Base-by-base conservation (phyloP, 2,329 filamentous ascomycete species). In the Bisporella sp. region DNA sequence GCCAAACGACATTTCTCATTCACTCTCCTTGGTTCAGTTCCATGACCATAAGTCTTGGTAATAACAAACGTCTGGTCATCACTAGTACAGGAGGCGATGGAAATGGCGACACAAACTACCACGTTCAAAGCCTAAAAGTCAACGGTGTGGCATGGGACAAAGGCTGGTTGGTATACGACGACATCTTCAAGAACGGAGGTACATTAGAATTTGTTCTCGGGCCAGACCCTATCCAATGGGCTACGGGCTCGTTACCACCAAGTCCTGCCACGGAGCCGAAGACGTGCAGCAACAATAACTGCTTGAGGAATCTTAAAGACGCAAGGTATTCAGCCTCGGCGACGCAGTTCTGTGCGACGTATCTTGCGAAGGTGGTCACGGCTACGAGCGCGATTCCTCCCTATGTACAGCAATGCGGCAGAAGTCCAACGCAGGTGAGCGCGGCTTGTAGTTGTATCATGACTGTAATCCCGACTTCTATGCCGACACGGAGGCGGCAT, bases 1-100 rank as follows among this genome's bases (percentile, higher is more conserved):
- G 81, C 0, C 83, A 87, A 69, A 81, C 81, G 0, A 84, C 79
- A 1, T 87, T 86, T 62, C 69, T 87, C 12, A 71, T 87, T 47
- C 77, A 77, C 3, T 79, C 78, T 5, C 82, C 82, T 0, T 85
- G 79, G 79, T 82, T 84, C 60, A 65, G 66, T 1, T 72, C 79
- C 39, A 68, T 86, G 56, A 79, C 71, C 0, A 77, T 89, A 49
- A 67, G 76, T 35, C 71, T 87, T 1, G 79, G 77, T 7, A 69
- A 62, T 3, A 73, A 70, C 4, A 82, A 78, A 62, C 72, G 60
- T 29, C 69, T 87, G 30, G 63, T 66, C 2, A 74, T 87, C 45
- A 81, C 74, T 0, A 70, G 75, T 1, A 74, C 66, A 0, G 79
- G 79, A 5, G 71, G 74, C 6, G 62, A 68, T 54, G 68, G 74